Conservation (phyloP, 1,284 basidiomycete genomes). For the Fomitopsis pinicola region DNA sequence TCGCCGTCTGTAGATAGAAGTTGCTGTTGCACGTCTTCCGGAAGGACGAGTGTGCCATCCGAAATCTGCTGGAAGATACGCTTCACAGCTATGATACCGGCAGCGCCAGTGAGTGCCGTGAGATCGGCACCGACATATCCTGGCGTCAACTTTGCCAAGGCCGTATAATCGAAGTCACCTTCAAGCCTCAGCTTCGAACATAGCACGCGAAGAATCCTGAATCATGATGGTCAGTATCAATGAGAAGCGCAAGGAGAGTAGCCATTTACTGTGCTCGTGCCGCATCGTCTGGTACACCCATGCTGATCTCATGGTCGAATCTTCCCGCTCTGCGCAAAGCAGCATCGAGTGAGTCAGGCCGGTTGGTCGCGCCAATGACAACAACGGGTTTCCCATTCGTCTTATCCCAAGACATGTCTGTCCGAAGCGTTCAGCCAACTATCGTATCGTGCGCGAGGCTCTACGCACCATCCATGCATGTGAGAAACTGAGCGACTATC, state of each 20-base stretch:
- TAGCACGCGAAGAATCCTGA: constrained; percentile 79
- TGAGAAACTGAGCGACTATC: constrained; percentile 95
- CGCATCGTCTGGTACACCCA: constrained; percentile 93
- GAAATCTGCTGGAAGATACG: constrained; percentile 88
- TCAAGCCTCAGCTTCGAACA: constrained; percentile 73
- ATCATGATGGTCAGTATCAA: neutral
- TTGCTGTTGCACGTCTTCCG: constrained; percentile 27
- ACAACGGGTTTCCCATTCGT: constrained; percentile 87
- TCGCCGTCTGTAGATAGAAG: constrained; percentile 24
- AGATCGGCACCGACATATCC: constrained; percentile 97
- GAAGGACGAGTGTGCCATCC: constrained; percentile 57
- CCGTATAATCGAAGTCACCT: constrained; percentile 79
- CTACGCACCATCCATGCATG: constrained; percentile 89
- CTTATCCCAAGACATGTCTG: constrained; percentile 90
- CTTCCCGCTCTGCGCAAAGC: constrained; percentile 90
- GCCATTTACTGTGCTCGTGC: constrained; percentile 78
- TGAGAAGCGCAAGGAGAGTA: neutral
- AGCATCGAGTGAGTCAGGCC: constrained; percentile 92
- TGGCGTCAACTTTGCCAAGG: constrained; percentile 89
- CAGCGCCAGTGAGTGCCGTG: constrained; percentile 86
- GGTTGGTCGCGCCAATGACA: constrained; percentile 94
- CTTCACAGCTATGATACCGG: constrained; percentile 95
- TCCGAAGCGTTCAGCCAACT: neutral
- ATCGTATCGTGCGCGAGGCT: neutral
- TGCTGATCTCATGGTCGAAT: constrained; percentile 97